phyloP scores from a whole-genome alignment of 2,329 filamentous ascomycete species.

The Xylariomycetidae sp. region DNA sequence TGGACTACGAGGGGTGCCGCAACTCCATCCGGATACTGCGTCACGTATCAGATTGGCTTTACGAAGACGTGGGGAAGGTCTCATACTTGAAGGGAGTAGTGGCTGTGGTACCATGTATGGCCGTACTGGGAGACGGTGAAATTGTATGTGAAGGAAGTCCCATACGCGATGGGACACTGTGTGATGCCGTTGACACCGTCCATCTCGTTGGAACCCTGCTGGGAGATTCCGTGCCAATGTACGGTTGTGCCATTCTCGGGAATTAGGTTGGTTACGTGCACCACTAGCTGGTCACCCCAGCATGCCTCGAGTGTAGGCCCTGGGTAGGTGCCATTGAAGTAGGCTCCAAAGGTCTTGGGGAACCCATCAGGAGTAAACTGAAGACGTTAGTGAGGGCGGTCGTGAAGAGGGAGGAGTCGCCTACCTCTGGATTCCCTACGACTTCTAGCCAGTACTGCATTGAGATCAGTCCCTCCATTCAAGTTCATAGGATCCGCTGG shows the following conservation, averaged over 20 bases:
- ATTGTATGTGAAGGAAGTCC: constrained; percentile 2
- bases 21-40: constrained; percentile 36
- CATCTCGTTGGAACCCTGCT: constrained; percentile 22
- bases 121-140: constrained; percentile 5
- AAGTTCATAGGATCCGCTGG: background rate
- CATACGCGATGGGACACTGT: constrained; percentile 4
- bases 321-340: constrained; percentile 20
- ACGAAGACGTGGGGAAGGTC: background rate
- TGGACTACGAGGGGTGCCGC: constrained; percentile 42
- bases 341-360: constrained; percentile 9
- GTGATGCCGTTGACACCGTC: constrained; percentile 6
- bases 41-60: background rate
- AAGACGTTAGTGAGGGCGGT: no score
- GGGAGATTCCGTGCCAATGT: constrained; percentile 31
- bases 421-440: constrained; percentile 6
- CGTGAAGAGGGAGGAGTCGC: background rate
- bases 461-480: background rate
- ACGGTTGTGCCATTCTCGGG: constrained; percentile 24
- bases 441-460: constrained; percentile 12
- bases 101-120: constrained; percentile 6
- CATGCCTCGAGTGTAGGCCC: constrained; percentile 22
- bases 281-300: constrained; percentile 23
- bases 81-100: constrained; percentile 6
- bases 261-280: constrained; percentile 21
- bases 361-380: constrained; percentile 11